Evolutionary conservation across 73 alveolate species (phyloP).

Genomic region (Tetrahymena malaccensis): DNA sequence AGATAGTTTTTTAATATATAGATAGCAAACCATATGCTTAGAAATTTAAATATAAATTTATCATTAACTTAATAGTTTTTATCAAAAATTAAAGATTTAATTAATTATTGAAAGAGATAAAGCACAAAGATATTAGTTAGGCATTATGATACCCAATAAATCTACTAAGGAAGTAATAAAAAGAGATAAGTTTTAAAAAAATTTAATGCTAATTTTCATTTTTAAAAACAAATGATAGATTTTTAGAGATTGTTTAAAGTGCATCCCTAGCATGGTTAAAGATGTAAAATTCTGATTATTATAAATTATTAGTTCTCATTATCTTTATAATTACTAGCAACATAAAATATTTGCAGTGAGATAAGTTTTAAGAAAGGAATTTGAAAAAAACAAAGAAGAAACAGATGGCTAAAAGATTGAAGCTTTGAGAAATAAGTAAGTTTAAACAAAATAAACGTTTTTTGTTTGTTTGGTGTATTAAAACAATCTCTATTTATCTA

Average conservation of each 20-base stretch:
- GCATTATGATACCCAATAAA: background rate
- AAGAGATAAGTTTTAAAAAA: background rate
- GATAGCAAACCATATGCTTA: too few relatives aligned
- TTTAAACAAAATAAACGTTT: background rate
- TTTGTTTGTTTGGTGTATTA: background rate
- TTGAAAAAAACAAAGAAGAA: background rate
- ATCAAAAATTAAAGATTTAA: background rate
- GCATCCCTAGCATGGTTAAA: background rate
- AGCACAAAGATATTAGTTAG: background rate
- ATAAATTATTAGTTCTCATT: background rate
- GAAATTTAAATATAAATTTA: too few relatives aligned
- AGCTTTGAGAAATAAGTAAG: background rate
- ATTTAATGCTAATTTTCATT: background rate
- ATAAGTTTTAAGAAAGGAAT: background rate
- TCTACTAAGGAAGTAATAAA: background rate
- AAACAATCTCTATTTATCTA: background rate
- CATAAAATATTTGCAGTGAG: background rate
- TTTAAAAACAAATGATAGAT: background rate
- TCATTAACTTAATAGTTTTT: background rate
- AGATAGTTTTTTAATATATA: too few relatives aligned
- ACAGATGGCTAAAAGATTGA: background rate
- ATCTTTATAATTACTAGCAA: background rate
- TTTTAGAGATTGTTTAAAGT: background rate
- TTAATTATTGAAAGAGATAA: background rate
- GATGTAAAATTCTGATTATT: background rate